Base-by-base conservation (phyloP, 768 basidiomycete species). In the Solioccasus polychromus region DNA sequence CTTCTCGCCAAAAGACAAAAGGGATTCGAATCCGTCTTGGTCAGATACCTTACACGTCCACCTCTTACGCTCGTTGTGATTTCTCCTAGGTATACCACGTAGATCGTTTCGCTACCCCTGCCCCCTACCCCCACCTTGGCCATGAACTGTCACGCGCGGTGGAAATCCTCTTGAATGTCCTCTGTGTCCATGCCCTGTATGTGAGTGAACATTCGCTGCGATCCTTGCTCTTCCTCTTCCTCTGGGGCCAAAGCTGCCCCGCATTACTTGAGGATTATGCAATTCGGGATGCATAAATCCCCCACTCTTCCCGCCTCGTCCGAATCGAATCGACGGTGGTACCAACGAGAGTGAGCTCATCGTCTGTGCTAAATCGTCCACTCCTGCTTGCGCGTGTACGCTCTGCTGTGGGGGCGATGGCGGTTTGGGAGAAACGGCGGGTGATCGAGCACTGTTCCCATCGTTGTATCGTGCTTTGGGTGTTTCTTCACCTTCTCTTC, bases 301-400 rank as follows among this genome's bases (percentile, higher is more conserved):
- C 22, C 75, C 76, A 18, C 61, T 67, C 52, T 74, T 78, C 4
- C 80, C 82, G 1, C 88, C 88, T 30, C 86, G 73, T 20, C 88
- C 88, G 48, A 91, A 91, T 11, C 82, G 76, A 32, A 90, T 75
- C 0, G 83, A 74, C 3, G 78, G 66, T 4, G 88, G 88, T 2
- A 90, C 77, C 44, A 90, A 75, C 8, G 79, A 70, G 54, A 79
- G 68, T 23, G 76, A 64, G 43, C 64, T 66, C 57, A 78, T 64
- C 1, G 73, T 73, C 20, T 70, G 62, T 17, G 79, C 59, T 12
- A 90, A 71, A 14, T 67, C 68, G 40, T 84, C 77, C 28, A 82
- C 54, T 32, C 35, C 43, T 34, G n/a, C 44, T 2, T 50, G n/a
- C n/a, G 58, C 62, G 28, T 43, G 54, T n/a, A 29, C 29, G 19